These are phyloP conservation scores for Flagelloscypha sp. DNA, from an alignment of 768 basidiomycete species.

Conservation along the genomic window DNA sequence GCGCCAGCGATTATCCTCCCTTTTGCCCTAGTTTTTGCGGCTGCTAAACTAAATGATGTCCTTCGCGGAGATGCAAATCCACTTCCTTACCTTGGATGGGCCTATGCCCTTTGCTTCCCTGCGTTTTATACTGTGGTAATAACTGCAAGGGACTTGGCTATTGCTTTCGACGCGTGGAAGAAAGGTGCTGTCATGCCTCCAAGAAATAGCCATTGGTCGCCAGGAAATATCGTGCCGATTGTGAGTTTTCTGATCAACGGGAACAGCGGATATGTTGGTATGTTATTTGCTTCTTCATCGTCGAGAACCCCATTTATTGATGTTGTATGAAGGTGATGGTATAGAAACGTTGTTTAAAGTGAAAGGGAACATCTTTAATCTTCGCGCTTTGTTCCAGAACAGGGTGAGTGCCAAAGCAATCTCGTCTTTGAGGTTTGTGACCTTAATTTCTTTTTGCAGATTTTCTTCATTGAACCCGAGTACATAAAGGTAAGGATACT, in stretches of 20 bases:
- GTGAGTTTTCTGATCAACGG: constrained; percentile 23
- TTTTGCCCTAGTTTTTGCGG: constrained; percentile 4
- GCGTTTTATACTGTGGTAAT: constrained; percentile 3
- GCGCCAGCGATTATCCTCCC: constrained; percentile 6
- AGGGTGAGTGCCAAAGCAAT: constrained; percentile 8
- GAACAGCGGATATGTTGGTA: too few relatives aligned
- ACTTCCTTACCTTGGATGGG: background rate
- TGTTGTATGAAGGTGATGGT: too few relatives aligned
- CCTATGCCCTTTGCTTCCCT: constrained; percentile 7
- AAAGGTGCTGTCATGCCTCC: constrained; percentile 5
- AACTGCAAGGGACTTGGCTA: constrained; percentile 1
- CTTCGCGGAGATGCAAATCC: background rate
- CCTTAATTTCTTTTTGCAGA: background rate
- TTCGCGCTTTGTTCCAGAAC: too few relatives aligned
- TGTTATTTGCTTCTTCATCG: too few relatives aligned
- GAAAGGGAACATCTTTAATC: too few relatives aligned
- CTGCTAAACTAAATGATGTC: background rate
- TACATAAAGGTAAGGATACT: constrained; percentile 31
- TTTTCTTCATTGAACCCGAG: constrained; percentile 10
- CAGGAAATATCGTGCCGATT: too few relatives aligned
- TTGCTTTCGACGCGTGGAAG: constrained; percentile 6
- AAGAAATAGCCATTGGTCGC: too few relatives aligned
- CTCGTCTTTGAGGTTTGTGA: too few relatives aligned
- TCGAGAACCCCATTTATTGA: too few relatives aligned
- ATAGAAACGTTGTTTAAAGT: too few relatives aligned